Base-by-base conservation (phyloP, 2,329 filamentous ascomycete species). In the Bipolaris zeicola region DNA sequence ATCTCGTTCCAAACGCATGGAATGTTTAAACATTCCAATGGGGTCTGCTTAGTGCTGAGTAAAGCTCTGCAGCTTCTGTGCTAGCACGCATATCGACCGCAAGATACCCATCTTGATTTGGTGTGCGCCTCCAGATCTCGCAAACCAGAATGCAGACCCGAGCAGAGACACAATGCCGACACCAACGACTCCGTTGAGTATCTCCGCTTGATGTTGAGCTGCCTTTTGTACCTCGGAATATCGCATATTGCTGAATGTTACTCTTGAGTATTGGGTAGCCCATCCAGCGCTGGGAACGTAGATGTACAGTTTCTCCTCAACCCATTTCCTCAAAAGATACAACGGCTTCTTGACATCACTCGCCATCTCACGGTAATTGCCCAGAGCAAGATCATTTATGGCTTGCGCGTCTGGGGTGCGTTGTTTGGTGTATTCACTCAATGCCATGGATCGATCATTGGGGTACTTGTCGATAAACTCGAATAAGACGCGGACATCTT, bases 311-410 rank as follows among this genome's bases (percentile, higher is more conserved):
- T 84, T 85, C 79, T 99, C 95, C 72, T 99, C 95, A 13, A 97
- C 79, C 63, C 82, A 87, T 77, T 99, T 99, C 53, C 95, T 86
- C 8, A 95, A 74, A 33, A 89, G 84, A 70, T 98, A 98, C 0
- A 89, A 70, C 0, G 85, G 87, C 0, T 88, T 92, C 37, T 89
- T 86, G 7, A 98, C 95, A 3, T 90, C 90, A 0, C 88, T 85
- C 8, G 93, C 87, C 95, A 99, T 99, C 78, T 99, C 95, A 45
- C 89, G 82, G 74, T 97, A 98, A 72, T 99, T 99, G 44, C 91
- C 84, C 31, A 96, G 83, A 0, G 95, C 95, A 3, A 99, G 85
- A 65, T 96, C 91, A 70, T 96, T 96, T 79, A 99, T 97, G 0
- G 92, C 88, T 65, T 94, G 87, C 0, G 92, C 90, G 68, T 99